These are phyloP conservation scores for Sarocladium oryzae DNA, from an alignment of 2,329 filamentous ascomycete species.

Conservation along the genomic window DNA sequence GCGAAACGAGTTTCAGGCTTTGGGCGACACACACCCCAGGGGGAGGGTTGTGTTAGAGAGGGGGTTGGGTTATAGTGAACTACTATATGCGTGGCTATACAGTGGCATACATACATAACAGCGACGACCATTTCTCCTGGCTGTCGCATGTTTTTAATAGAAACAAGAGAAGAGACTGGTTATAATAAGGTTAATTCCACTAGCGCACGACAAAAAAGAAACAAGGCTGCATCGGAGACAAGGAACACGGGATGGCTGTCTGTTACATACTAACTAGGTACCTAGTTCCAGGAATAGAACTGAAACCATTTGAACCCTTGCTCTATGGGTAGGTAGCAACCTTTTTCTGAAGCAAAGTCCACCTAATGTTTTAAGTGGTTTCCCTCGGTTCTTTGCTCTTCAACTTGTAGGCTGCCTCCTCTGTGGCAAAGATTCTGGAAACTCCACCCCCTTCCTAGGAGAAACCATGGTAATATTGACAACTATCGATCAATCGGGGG, in stretches of 20 bases:
- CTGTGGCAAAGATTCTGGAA: background rate
- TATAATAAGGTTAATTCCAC: slow-evolving; percentile 3
- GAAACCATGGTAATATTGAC: too few relatives aligned
- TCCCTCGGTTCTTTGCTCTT: background rate
- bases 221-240: background rate
- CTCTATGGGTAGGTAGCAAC: background rate
- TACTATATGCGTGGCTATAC: too few relatives aligned
- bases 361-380: background rate
- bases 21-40: background rate
- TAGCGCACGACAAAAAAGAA: background rate
- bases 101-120: background rate
- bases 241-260: background rate
- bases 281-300: background rate
- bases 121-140: too few relatives aligned
- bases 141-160: slow-evolving; percentile 9
- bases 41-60: background rate
- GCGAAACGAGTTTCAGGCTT: slow-evolving; percentile 2
- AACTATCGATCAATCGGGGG: too few relatives aligned
- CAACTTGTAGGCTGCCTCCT: slow-evolving; percentile 2
- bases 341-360: background rate
- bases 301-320: background rate
- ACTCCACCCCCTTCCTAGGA: too few relatives aligned
- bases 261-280: too few relatives aligned
- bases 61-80: too few relatives aligned
- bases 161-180: background rate